Base-by-base conservation (phyloP, 2,329 filamentous ascomycete species). In the Thermothelomyces thermophilus region DNA sequence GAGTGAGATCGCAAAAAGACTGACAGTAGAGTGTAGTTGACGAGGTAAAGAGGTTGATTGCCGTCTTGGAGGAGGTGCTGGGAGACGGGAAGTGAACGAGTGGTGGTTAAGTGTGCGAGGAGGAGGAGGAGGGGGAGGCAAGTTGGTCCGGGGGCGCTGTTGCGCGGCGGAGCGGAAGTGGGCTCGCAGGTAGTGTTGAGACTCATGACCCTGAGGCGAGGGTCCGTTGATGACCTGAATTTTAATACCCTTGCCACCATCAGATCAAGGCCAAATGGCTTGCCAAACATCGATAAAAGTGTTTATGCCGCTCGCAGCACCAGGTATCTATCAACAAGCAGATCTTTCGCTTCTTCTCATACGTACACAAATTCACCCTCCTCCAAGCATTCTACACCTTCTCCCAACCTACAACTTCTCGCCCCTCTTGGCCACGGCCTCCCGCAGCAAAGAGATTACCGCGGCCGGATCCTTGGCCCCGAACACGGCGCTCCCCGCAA, bases 401-500 rank as follows among this genome's bases (percentile, higher is more conserved):
- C 30, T 28, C 22, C 14, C 11, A 14, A n/a, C 11, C 26, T 56
- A 73, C 54, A 70, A 62, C 64, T 69, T 74, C 31, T 67, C 70
- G 44, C 52, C 62, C 57, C 68, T 69, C 62, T 77, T 79, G 47
- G 96, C 81, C 3, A 98, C 90, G 2, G 87, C 80, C 52, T 86
- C 80, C 58, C 90, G 79, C 63, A 98, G 71, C 67, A 86, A 74
- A n/a, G 76, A 70, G 64, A 98, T 96, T 20, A 96, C 90, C 58
- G 93, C 86, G 5, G 79, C 79, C 0, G 93, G 93, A 63, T 95
- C 87, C 63, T 89, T 78, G 16, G 93, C 91, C 31, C 90, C 90
- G 69, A 97, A 98, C 7, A 98, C 90, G 35, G 93, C 93, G 62
- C 88, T 95, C 26, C 93, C 93, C 10, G 93, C 91, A 45, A 98